Conservation (phyloP, 2,329 filamentous ascomycete species). For the Alternaria longipes region DNA sequence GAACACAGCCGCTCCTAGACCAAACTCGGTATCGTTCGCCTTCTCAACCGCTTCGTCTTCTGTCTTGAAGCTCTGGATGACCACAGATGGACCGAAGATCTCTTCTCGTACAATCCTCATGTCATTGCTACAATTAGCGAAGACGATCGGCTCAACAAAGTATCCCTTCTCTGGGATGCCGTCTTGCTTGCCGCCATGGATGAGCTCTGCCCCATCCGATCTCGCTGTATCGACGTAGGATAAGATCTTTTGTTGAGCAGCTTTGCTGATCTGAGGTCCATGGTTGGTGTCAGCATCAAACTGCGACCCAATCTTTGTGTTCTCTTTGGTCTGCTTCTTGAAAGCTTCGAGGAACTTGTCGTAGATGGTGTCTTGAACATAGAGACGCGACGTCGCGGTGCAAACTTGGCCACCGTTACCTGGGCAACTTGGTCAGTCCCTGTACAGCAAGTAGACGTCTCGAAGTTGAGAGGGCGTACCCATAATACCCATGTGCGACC, state of each 20-base stretch:
- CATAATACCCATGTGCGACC: not conserved
- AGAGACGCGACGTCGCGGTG: constrained; percentile 62
- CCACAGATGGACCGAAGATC: not conserved
- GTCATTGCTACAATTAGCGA: constrained; percentile 59
- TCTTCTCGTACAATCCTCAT: not conserved
- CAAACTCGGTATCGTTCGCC: constrained; percentile 56
- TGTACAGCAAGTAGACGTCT: not conserved
- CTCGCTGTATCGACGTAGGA: too few relatives aligned
- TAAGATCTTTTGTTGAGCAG: too few relatives aligned
- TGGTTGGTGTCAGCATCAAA: constrained; percentile 32
- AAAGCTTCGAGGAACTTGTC: constrained; percentile 55
- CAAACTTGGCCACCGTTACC: constrained; percentile 15
- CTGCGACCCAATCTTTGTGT: constrained; percentile 24
- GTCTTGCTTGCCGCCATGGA: constrained; percentile 18
- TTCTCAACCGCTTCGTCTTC: constrained; percentile 59
- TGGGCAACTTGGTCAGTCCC: not conserved
- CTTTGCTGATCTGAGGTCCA: constrained; percentile 55
- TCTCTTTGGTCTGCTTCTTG: constrained; percentile 53
- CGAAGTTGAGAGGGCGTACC: not conserved
- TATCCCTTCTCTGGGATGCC: constrained; percentile 56
- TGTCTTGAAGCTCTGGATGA: constrained; percentile 56
- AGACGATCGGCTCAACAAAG: constrained; percentile 66
- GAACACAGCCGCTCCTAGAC: constrained; percentile 54
- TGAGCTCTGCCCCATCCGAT: too few relatives aligned
- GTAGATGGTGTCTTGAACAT: constrained; percentile 65